Conservation (phyloP, 148 eudicot species). For the Silene conica region DNA sequence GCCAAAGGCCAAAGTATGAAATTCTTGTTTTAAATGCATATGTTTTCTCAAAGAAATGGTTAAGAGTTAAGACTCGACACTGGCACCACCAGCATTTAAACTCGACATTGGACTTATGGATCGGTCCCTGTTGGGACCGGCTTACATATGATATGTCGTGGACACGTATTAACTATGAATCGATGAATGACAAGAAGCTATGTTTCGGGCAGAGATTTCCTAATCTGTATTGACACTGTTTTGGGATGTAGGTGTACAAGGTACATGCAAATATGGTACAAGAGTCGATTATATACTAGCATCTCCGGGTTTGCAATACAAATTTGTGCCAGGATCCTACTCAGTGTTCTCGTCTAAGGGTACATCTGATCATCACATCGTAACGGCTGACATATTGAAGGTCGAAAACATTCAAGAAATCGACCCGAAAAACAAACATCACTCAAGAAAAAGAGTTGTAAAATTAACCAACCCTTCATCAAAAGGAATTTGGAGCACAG, state of each 20-base stretch:
- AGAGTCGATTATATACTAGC: conserved; percentile 74
- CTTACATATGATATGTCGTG: too few species aligned
- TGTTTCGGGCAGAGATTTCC: too few species aligned
- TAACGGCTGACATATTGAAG: conserved; percentile 63
- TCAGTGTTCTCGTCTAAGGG: conserved; percentile 90
- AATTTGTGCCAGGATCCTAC: conserved; percentile 85
- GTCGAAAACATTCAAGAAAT: conserved; percentile 36
- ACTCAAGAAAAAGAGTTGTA: conserved; percentile 41
- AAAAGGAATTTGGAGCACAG: conserved; percentile 59
- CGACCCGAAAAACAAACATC: conserved; percentile 29
- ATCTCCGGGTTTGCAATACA: conserved; percentile 56
- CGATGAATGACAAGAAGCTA: too few species aligned
- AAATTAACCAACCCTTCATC: conserved; percentile 47
- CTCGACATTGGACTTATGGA: too few species aligned
- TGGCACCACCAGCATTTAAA: too few species aligned
- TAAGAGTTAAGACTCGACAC: too few species aligned
- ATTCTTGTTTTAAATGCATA: not conserved
- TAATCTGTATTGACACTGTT: not conserved
- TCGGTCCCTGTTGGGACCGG: too few species aligned
- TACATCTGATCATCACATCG: conserved; percentile 95
- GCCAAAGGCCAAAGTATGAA: conserved; percentile 92
- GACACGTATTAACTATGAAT: too few species aligned
- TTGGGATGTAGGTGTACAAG: conserved; percentile 64
- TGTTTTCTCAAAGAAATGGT: too few species aligned
- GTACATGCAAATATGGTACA: conserved; percentile 94